Conservation (phyloP, 139 green algal genomes). For the Diplosphaera chodatii region DNA sequence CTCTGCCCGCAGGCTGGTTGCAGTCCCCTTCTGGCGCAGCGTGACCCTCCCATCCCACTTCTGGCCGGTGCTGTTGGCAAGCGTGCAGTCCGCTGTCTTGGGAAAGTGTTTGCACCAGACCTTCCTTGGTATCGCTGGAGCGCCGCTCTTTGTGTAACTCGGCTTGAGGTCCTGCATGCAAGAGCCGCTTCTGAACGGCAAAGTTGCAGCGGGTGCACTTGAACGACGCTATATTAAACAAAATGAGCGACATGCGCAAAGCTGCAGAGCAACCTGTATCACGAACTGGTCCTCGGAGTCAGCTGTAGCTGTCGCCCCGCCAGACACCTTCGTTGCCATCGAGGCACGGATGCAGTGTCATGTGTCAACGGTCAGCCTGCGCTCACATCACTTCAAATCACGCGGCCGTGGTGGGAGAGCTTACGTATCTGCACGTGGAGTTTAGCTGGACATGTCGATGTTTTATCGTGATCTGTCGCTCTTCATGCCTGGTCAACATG, state of each 20-base stretch:
- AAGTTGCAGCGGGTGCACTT: background rate
- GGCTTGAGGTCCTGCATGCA: background rate
- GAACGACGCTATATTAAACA: no score
- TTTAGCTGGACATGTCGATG: no score
- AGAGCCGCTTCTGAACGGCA: background rate
- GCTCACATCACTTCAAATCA: no score
- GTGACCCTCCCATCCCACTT: background rate
- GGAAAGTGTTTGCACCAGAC: background rate
- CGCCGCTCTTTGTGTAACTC: background rate
- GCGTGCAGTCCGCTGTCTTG: background rate
- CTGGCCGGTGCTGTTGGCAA: background rate
- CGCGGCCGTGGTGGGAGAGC: no score
- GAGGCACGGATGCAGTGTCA: no score
- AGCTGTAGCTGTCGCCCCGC: no score
- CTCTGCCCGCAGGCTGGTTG: background rate
- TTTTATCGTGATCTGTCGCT: no score
- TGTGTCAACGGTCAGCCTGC: no score
- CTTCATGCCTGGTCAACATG: no score
- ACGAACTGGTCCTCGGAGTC: background rate
- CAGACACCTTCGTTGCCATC: no score
- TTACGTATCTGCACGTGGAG: no score
- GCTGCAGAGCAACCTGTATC: background rate
- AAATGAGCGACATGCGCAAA: background rate
- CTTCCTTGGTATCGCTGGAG: background rate
- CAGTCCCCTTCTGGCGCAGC: background rate